Percentiles rank a stretch among this genome's conserved stretches.
Conservation (phyloP, 176 grass and related monocot genomes). For the Oryza meridionalis region DNA sequence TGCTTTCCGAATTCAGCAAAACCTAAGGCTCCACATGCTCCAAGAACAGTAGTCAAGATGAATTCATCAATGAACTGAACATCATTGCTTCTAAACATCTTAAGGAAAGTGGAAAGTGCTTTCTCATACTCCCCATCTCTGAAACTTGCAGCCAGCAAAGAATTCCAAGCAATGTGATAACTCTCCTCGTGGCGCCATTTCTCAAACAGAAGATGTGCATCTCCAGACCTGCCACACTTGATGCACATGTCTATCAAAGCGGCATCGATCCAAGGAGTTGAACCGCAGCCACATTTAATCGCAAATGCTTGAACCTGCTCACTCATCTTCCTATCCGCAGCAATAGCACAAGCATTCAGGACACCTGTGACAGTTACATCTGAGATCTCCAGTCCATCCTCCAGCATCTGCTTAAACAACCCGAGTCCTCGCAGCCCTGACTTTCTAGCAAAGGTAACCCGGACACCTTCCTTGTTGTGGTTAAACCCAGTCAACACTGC, state of each 20-base stretch:
- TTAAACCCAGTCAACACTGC: conserved; percentile 68
- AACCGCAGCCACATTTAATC: conserved; percentile 56
- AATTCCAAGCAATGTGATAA: conserved; percentile 68
- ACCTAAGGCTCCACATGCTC: conserved; percentile 57
- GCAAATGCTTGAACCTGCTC: conserved; percentile 72
- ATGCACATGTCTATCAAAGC: conserved; percentile 76
- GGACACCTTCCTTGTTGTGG: conserved; percentile 58
- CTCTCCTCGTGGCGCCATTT: conserved; percentile 52
- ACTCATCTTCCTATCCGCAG: conserved; percentile 57
- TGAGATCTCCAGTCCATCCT: conserved; percentile 58
- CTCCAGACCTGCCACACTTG: conserved; percentile 56
- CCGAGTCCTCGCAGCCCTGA: conserved; percentile 41
- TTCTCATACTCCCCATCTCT: conserved; percentile 63
- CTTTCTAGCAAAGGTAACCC: conserved; percentile 52
- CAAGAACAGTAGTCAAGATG: conserved; percentile 53
- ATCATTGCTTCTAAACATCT: conserved; percentile 41
- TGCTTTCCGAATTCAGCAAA: conserved; percentile 63
- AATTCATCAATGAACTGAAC: conserved; percentile 57
- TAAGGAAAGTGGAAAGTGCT: conserved; percentile 48
- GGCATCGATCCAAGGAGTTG: conserved; percentile 61
- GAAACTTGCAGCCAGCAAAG: conserved; percentile 47
- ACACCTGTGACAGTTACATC: conserved; percentile 58
- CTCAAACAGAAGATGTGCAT: conserved; percentile 54
- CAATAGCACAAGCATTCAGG: conserved; percentile 70
- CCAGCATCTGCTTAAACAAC: conserved; percentile 57